Evolutionary conservation across 257 asterid genomes (phyloP).

Genomic region (Eustoma russellianum): DNA sequence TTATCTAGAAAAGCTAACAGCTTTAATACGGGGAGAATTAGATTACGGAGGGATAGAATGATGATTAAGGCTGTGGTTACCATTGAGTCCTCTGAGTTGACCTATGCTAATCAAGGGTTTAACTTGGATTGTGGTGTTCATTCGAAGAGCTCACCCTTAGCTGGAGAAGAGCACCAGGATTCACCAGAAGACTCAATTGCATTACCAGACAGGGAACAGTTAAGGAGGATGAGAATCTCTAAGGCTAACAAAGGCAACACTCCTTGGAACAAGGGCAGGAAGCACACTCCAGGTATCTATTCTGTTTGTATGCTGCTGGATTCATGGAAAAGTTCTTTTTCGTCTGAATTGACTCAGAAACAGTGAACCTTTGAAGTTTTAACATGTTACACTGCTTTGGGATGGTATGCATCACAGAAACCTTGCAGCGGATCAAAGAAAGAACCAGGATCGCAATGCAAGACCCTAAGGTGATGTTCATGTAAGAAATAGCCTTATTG

Average conservation of each 20-base stretch:
- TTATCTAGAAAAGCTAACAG: conserved; percentile 22
- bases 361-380: too few species aligned
- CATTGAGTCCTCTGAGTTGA: conserved; percentile 36
- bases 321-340: background rate
- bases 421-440: conserved; percentile 68
- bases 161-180: conserved; percentile 18
- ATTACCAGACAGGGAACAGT: conserved; percentile 53
- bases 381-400: conserved; percentile 4
- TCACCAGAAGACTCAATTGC: conserved; percentile 39
- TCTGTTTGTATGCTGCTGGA: background rate
- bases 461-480: conserved; percentile 99
- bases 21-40: conserved; percentile 24
- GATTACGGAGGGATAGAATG: conserved; percentile 36
- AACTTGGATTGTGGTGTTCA: conserved; percentile 35
- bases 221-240: conserved; percentile 92
- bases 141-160: conserved; percentile 23
- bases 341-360: conserved; percentile 1
- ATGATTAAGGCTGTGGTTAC: conserved; percentile 61
- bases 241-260: conserved; percentile 88
- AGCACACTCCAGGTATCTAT: conserved; percentile 73
- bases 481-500: conserved; percentile 39
- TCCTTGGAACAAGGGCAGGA: conserved; percentile 96
- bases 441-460: conserved; percentile 92
- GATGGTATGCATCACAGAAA: conserved; percentile 44
- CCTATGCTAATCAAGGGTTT: conserved; percentile 22